Conservation (phyloP, 129 eudicot species). For the Centella asiatica region DNA sequence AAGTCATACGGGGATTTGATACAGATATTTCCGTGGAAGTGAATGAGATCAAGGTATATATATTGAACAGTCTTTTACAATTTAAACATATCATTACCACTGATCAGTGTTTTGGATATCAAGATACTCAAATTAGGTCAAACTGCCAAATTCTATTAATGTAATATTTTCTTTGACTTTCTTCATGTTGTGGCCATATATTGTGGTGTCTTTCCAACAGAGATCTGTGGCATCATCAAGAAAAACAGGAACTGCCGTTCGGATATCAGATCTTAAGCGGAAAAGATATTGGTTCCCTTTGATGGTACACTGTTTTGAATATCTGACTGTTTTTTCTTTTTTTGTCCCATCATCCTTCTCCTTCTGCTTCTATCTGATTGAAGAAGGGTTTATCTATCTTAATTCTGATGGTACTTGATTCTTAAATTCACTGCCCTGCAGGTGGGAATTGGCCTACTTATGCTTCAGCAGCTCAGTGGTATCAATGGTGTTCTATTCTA, state of each 20-base stretch:
- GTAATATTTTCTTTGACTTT: too few relatives aligned
- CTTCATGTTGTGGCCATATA: too few relatives aligned
- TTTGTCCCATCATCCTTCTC: neutral
- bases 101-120: too few relatives aligned
- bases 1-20: constrained; percentile 94
- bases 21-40: constrained; percentile 86
- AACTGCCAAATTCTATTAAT: too few relatives aligned
- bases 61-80: too few relatives aligned
- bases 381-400: too few relatives aligned
- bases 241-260: constrained; percentile 63
- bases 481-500: constrained; percentile 85
- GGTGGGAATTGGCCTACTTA: constrained; percentile 85
- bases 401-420: too few relatives aligned
- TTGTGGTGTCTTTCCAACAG: constrained; percentile 25
- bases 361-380: neutral
- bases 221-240: constrained; percentile 78
- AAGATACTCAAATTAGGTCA: neutral
- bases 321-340: neutral
- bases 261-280: constrained; percentile 62
- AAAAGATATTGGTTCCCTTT: constrained; percentile 94
- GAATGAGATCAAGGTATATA: constrained; percentile 91
- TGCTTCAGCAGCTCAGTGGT: constrained; percentile 72
- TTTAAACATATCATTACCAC: too few relatives aligned
- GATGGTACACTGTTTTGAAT: constrained; percentile 52
- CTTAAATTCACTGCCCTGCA: constrained; percentile 36